Evolutionary conservation across 176 grass and related monocot genomes (phyloP), one percentile per base, ranked within the genome.

Genomic region (Zoysia japonica): DNA sequence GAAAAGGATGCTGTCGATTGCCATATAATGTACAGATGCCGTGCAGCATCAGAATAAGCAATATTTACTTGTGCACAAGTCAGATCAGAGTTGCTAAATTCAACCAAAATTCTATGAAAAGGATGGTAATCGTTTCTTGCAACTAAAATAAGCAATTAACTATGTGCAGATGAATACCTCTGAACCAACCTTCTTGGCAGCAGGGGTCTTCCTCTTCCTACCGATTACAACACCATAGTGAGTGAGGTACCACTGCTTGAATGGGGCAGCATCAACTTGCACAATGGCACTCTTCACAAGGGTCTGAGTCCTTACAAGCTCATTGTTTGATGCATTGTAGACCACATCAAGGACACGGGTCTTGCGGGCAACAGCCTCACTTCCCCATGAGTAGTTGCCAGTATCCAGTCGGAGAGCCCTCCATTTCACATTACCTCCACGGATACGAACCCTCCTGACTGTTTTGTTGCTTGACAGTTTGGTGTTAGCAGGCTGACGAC

Each of bases 171-270:
- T 28, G 28, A 28, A 0, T 74, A 93, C 91, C 85, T 93, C 91
- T 20, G 84, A 17, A n/a, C 65, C 28, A 64, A 84, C 88, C 82
- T 93, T 93, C 65, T 93, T 93, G 84, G 61, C 52, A 44, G 76
- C 64, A 76, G 66, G 62, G 10, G 66, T 41, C 75, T 93, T 93
- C 85, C 90, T 93, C 79, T 93, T 93, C 78, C 91, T 87, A 47
- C 91, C 91, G 69, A 90, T 90, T 35, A 90, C 91, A 3, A 93
- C 85, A 64, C 91, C 91, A 54, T 93, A 93, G 47, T 93, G 91
- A 67, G 89, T 86, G 65, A 90, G 82, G 59, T 93, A 93, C 91
- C 91, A 93, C 65, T 90, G 85, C 82, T 86, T 93, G 85, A 93
- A 93, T 10, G 91, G 88, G 10, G 91, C 78, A 28, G 28, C 28